These are phyloP conservation scores for Saccharomyces jurei DNA, from an alignment of 805 yeast genomes.

Conservation along the genomic window DNA sequence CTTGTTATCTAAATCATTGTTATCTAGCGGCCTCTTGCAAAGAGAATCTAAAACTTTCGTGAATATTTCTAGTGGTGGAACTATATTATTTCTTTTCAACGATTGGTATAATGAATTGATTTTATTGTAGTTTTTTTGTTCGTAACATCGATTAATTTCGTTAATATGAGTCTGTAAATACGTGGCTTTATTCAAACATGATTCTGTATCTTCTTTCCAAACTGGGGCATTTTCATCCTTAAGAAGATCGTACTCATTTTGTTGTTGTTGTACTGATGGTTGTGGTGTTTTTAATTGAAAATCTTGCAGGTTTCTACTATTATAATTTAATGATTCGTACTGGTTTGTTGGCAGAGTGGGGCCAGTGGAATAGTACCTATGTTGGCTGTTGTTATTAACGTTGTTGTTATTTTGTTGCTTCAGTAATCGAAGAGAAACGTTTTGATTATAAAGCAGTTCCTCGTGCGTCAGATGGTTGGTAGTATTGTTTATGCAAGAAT, in stretches of 20 bases:
- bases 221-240: constrained; percentile 7
- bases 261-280: not conserved
- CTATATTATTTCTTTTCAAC: constrained; percentile 33
- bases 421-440: not conserved
- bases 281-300: constrained; percentile 14
- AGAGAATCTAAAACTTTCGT: constrained; percentile 50
- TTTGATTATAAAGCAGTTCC: not conserved
- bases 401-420: not conserved
- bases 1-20: constrained; percentile 48
- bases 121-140: constrained; percentile 26
- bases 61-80: constrained; percentile 47
- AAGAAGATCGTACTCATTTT: constrained; percentile 1
- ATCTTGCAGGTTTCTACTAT: constrained; percentile 2
- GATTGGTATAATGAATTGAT: constrained; percentile 35
- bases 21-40: constrained; percentile 40
- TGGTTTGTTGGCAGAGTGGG: not conserved
- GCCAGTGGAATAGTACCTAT: not conserved
- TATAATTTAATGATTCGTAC: not conserved
- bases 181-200: constrained; percentile 24
- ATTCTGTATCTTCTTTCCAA: constrained; percentile 29
- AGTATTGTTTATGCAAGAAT: not conserved
- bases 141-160: constrained; percentile 26
- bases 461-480: not conserved
- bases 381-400: not conserved
- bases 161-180: constrained; percentile 26